Base-by-base conservation (phyloP, 2,329 filamentous ascomycete species). In the Sphaerulina musiva region DNA sequence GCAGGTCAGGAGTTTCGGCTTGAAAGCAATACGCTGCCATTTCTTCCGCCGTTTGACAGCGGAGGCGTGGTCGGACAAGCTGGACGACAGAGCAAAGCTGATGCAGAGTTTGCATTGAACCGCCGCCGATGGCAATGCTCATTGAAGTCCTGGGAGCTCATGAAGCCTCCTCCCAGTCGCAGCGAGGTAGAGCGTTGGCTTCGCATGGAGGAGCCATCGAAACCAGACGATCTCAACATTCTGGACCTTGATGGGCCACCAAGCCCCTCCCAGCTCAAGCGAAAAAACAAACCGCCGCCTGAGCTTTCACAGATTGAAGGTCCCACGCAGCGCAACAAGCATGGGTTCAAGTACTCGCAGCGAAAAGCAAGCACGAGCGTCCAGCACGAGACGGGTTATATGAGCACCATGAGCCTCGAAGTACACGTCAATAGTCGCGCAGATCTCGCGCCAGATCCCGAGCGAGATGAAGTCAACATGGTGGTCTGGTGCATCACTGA, bases 371-470 rank as follows among this genome's bases (percentile, higher is more conserved):
- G 84, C 1, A 87, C 85, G 0, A 89, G 84, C 61, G 83, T 95
- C 14, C 82, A 89, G 64, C 87, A 92, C 61, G 89, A 95, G 69
- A 84, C 83, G 2, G 87, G 93, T 62, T 95, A 95, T 69, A 97
- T 98, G 93, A 95, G 88, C 62, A 89, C 86, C 14, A 91, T 98
- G 88, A 95, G 90, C 61, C 72, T 98, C 6, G 93, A 98, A 68
- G 74, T 97, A 4, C 92, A 98, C 67, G 85, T 95, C 58, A 95
- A 95, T 63, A 93, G 87, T 3, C 80, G 92, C 53, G 89, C 83
- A 6, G 83, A 82, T 46, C 77, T 96, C 7, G 80, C 89, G 2
- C 90, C 93, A 1, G 90, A 98, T 65, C 93, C 93, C 0, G 89
- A 92, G 62, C 80, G 95, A 62, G 93, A 98, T 68, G 87, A 92